Evolutionary conservation across 148 eudicot genomes (phyloP), one percentile per base, ranked within the genome.

Genomic region (Spergularia bocconei): DNA sequence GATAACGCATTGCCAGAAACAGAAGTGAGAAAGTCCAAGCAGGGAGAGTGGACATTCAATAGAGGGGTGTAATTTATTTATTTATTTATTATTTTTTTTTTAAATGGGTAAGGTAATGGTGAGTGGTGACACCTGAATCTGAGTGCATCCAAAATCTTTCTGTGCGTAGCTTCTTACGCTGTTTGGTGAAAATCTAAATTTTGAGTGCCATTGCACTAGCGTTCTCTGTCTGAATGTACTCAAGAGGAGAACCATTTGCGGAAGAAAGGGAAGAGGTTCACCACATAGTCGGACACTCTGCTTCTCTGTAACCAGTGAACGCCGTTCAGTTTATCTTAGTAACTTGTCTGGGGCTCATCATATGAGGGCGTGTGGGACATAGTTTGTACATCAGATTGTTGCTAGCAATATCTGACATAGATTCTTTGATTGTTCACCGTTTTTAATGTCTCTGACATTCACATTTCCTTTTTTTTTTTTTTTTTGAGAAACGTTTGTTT

Each of bases 381-480:
- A 65, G 13, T 39, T 65, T 48, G 16, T 15, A 19, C 17, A 23
- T 20, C 36, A 25, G 20, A 47, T 15, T 13, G 12, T 39, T 65
- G 17, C 69, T 39, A 65, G 11, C 48, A 29, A 16, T 39, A 65
- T 15, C 8, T 6, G 39, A 4, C 51, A 65, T 41, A 6, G 14
- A 5, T 38, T 65, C 50, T 15, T 39, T 4, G 15, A 33, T 4
- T 14, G 50, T 20, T 74, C 2, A 66, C 13, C 21, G 62, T 23
- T 23, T 71, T 73, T 5, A 73, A 15, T 72, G 44, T 16, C 5
- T 65, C 68, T 63, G 47, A 65, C 21, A 16, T 38, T 14, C 51
- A 11, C 17, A 65, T 25, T 23, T 39, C 36, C n/a, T n/a, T 39
- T 13, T 1, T 15, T 65, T 38, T 65, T 19, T 57, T 0, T 7